These are phyloP conservation scores for Wilhelminamyces savonicus DNA, from an alignment of 805 yeast genomes.

Conservation along the genomic window DNA sequence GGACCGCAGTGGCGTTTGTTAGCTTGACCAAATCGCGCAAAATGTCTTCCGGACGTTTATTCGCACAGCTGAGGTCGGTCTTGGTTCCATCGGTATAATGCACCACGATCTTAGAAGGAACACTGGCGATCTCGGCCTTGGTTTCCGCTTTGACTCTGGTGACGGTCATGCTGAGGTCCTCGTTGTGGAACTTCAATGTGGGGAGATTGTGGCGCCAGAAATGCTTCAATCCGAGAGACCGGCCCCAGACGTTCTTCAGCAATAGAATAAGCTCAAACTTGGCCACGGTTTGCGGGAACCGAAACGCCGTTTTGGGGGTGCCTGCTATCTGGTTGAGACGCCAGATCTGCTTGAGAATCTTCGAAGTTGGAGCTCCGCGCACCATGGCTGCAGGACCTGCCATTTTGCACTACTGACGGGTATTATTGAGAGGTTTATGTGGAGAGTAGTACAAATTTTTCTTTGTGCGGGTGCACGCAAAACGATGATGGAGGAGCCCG, in stretches of 20 bases:
- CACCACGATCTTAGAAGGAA: conserved; percentile 43
- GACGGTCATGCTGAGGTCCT: conserved; percentile 57
- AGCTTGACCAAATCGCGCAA: conserved; percentile 47
- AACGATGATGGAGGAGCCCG: too few relatives aligned
- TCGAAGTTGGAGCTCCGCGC: too few relatives aligned
- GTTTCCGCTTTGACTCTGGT: conserved; percentile 42
- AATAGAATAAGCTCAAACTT: conserved; percentile 47
- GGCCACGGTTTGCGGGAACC: conserved; percentile 14
- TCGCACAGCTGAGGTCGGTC: conserved; percentile 47
- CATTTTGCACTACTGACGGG: too few relatives aligned
- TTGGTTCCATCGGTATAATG: conserved; percentile 19
- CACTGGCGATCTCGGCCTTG: conserved; percentile 35
- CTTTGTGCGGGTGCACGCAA: too few relatives aligned
- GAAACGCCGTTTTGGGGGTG: conserved; percentile 33
- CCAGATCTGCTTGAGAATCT: conserved; percentile 41
- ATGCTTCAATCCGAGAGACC: conserved; percentile 62
- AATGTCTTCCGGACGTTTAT: conserved; percentile 45
- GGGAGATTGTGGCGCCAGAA: conserved; percentile 76
- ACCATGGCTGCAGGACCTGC: too few relatives aligned
- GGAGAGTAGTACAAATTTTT: too few relatives aligned
- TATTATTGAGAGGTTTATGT: too few relatives aligned
- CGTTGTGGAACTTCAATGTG: conserved; percentile 77
- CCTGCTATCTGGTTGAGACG: conserved; percentile 49
- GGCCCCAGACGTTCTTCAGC: conserved; percentile 34
- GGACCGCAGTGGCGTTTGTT: conserved; percentile 48